Evolutionary conservation across 257 asterid species (phyloP).

Genomic region (Ocimum tenuiflorum): DNA sequence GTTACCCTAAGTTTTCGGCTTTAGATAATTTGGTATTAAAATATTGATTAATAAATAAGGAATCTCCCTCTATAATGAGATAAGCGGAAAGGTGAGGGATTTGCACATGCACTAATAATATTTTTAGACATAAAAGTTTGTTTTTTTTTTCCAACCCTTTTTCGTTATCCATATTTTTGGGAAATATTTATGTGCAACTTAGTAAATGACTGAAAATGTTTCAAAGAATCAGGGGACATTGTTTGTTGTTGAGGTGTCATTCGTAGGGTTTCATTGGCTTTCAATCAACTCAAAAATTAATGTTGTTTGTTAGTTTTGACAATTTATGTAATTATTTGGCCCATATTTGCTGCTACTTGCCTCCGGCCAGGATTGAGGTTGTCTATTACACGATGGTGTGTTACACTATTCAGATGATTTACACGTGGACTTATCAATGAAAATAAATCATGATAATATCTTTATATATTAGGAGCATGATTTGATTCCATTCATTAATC

Average conservation of each 20-base stretch:
- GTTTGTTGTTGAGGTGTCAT: slow-evolving; percentile 26
- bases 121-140: slow-evolving; percentile 3
- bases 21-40: not conserved
- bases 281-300: not conserved
- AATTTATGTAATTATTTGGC: not conserved
- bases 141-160: not conserved
- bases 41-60: slow-evolving; percentile 3
- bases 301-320: not conserved
- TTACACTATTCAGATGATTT: too few relatives aligned
- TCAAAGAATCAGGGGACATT: slow-evolving; percentile 17
- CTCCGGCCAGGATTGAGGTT: not conserved
- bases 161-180: not conserved
- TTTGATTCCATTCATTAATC: too few relatives aligned
- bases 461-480: too few relatives aligned
- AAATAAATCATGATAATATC: too few relatives aligned
- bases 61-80: slow-evolving; percentile 10
- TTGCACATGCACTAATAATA: slow-evolving; percentile 13
- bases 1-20: slow-evolving; percentile 33
- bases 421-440: too few relatives aligned
- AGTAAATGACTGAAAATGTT: not conserved
- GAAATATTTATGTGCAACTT: not conserved
- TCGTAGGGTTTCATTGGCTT: slow-evolving; percentile 3
- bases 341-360: not conserved
- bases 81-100: slow-evolving; percentile 27
- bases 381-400: too few relatives aligned